These are phyloP conservation scores for Curvularia sp. DNA, from an alignment of 2,329 filamentous ascomycete genomes.

Conservation along the genomic window DNA sequence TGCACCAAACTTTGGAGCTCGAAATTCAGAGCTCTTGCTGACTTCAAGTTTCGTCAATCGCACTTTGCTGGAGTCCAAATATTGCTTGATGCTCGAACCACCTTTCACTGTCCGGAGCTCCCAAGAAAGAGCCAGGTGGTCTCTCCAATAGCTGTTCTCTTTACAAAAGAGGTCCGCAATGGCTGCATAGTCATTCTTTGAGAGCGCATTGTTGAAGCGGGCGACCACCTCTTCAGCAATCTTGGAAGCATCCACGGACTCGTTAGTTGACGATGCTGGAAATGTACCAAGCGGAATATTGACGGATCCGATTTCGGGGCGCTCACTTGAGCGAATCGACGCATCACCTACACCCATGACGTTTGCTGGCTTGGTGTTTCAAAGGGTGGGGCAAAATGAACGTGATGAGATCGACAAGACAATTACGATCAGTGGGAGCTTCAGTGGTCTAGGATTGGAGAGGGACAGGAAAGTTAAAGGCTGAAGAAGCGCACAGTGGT, in stretches of 20 bases:
- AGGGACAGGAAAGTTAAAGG: not conserved
- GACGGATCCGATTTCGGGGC: slow-evolving; percentile 61
- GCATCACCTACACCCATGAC: slow-evolving; percentile 34
- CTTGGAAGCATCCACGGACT: slow-evolving; percentile 46
- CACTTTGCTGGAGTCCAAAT: slow-evolving; percentile 42
- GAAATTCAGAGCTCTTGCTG: slow-evolving; percentile 31
- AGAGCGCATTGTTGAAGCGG: slow-evolving; percentile 53
- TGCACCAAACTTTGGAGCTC: slow-evolving; percentile 34
- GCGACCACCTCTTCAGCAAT: slow-evolving; percentile 52
- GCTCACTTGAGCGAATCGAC: slow-evolving; percentile 50
- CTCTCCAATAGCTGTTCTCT: slow-evolving; percentile 64
- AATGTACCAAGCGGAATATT: slow-evolving; percentile 60
- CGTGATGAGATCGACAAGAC: not conserved
- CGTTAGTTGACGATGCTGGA: slow-evolving; percentile 40
- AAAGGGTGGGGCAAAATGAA: not conserved
- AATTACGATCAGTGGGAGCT: not conserved
- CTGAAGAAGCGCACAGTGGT: not conserved
- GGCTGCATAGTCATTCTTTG: slow-evolving; percentile 42
- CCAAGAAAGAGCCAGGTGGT: slow-evolving; percentile 65
- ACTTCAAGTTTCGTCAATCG: slow-evolving; percentile 41
- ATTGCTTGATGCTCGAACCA: slow-evolving; percentile 55
- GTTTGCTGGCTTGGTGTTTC: slow-evolving; percentile 5
- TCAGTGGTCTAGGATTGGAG: not conserved
- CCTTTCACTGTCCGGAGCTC: slow-evolving; percentile 60
- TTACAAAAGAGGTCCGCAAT: slow-evolving; percentile 56